Base-by-base conservation (phyloP, 495 filamentous ascomycete species). In the Penicillium steckii region DNA sequence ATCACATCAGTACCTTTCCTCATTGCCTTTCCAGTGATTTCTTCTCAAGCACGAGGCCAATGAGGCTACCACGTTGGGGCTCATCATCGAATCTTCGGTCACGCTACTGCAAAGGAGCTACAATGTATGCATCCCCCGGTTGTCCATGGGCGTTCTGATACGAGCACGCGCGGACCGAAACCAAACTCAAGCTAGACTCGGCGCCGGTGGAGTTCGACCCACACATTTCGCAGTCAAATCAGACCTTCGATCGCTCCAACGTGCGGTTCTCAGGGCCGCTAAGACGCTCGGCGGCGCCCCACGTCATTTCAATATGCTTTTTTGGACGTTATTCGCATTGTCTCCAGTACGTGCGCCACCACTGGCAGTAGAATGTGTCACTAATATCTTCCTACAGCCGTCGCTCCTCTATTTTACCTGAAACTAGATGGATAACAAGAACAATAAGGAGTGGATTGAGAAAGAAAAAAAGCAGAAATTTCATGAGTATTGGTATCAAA, bases 211-310 rank as follows among this genome's bases (percentile, higher is more conserved):
- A 17, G 26, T 12, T 7, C 27, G 29, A 47, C 41, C 48, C 53
- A 56, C 53, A 22, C 29, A 2, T n/a, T 3, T 18, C 10, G 8
- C 22, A 48, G 35, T 44, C 53, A 51, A 48, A 46, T 24, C 46
- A 8, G 30, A 13, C 9, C 18, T 4, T 19, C 23, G 27, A 25
- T 23, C 24, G 12, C 60, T 50, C 46, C 60, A n/a, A 63, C 60
- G 60, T 63, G 60, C 60, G 38, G 53, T 38, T 15, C n/a, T 27
- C 43, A 3, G 8, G 43, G 24, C 26, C 26, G 46, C 51, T 62
- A 49, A 45, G 40, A 48, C 49, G 55, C 27, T 53, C 35, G 26
- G 49, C 49, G 40, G 26, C 29, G 40, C 41, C 50, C 55, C 50
- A 52, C 55, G 38, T 29, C 21, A 25, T 33, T 27, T 56, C 4